Percentiles rank a stretch among this genome's conserved stretches.
Evolutionary conservation across 495 filamentous ascomycete species (phyloP).

Genomic region (Penicillium tannophilum): DNA sequence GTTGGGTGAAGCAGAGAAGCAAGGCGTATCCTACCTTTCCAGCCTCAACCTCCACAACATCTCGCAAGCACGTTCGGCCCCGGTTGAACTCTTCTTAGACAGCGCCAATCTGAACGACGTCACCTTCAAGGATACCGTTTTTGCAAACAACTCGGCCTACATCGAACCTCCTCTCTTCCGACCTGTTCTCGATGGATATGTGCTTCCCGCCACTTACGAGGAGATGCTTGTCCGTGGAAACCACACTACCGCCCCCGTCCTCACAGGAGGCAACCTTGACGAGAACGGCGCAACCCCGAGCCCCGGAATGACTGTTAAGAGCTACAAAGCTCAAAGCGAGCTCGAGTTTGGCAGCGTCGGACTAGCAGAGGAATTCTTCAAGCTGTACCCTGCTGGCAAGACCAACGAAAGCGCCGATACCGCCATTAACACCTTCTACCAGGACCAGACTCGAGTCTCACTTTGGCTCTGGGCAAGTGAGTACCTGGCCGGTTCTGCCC

Average conservation of each 20-base stretch:
- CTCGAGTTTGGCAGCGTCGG: constrained; percentile 2
- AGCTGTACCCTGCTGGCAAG: constrained; percentile 1
- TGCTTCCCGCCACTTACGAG: not conserved
- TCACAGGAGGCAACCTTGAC: constrained; percentile 1
- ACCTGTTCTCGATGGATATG: constrained; percentile 3
- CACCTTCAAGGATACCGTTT: constrained; percentile 2
- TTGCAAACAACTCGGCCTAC: constrained; percentile 2
- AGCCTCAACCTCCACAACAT: not conserved
- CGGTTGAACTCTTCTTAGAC: not conserved
- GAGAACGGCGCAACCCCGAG: not conserved
- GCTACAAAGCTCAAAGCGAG: not conserved
- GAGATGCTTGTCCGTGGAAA: constrained; percentile 1
- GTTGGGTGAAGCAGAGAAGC: not conserved
- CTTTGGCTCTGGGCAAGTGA: constrained; percentile 3
- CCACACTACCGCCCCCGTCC: not conserved
- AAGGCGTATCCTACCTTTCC: constrained; percentile 4
- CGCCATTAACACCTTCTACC: not conserved
- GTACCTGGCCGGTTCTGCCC: not conserved
- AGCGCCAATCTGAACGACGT: not conserved
- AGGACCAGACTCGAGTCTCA: not conserved
- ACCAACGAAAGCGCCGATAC: not conserved
- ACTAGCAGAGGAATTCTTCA: not conserved
- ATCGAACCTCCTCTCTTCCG: not conserved
- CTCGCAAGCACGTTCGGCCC: not conserved
- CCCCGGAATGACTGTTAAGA: not conserved